Conservation (phyloP, 768 basidiomycete species). For the Rhizopogon sp. region DNA sequence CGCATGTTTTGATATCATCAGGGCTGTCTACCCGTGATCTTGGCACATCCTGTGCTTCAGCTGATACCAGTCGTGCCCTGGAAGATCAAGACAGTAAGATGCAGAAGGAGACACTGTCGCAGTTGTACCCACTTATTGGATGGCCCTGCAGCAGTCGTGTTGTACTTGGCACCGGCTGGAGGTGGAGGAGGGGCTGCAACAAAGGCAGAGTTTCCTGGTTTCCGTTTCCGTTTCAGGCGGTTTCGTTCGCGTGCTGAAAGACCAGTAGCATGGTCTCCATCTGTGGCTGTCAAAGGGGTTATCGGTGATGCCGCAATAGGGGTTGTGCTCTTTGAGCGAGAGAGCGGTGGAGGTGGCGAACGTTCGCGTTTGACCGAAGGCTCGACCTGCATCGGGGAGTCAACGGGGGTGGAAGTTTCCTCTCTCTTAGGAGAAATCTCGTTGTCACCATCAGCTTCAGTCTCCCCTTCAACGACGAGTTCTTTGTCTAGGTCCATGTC, state of each 20-base stretch:
- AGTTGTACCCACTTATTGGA: conserved; percentile 48
- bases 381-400: conserved; percentile 44
- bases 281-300: conserved; percentile 32
- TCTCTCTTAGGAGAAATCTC: conserved; percentile 37
- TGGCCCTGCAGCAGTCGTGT: conserved; percentile 48
- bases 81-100: conserved; percentile 1
- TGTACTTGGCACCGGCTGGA: conserved; percentile 58
- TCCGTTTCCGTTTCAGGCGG: conserved; percentile 91
- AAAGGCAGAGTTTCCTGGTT: conserved; percentile 78
- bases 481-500: conserved; percentile 88
- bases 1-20: conserved; percentile 31
- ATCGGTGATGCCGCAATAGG: conserved; percentile 47
- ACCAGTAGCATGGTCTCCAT: conserved; percentile 40
- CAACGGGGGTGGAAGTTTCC: conserved; percentile 22
- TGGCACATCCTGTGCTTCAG: conserved; percentile 49
- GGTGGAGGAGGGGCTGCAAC: conserved; percentile 66
- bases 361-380: conserved; percentile 35
- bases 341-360: conserved; percentile 23
- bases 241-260: conserved; percentile 93
- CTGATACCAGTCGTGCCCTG: conserved; percentile 71
- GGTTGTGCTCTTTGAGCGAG: conserved; percentile 39
- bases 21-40: conserved; percentile 60
- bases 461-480: conserved; percentile 53
- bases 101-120: not conserved
- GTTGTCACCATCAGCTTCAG: conserved; percentile 39